Base-by-base conservation (phyloP, 345 rosid species). In the Euphorbia pulcherrima region DNA sequence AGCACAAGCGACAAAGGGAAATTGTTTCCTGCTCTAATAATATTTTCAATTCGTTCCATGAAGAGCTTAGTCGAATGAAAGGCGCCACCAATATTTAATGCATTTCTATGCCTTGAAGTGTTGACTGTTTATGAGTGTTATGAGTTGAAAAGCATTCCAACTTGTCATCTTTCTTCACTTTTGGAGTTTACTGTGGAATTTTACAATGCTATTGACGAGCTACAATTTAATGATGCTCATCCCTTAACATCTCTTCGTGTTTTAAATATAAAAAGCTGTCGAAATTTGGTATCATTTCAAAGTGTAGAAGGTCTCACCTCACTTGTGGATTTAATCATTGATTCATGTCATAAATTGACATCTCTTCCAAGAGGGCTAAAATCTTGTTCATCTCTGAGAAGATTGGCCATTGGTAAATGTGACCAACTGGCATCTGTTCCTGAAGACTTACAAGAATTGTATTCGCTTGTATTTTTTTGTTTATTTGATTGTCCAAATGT, bases 21-120 rank as follows among this genome's bases (percentile, higher is more conserved):
- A 28, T 8, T 13, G 2, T 65, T 72, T 53, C 71, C 76, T 48
- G 21, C 67, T 18, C 50, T 72, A 53, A 72, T 27, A 59, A 14
- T 73, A 11, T 8, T 40, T 40, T 40, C 46, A 40, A 67, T 51
- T 65, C 58, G 68, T 23, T n/a, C n/a, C n/a, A n/a, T n/a, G n/a
- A n/a, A n/a, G n/a, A n/a, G n/a, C n/a, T n/a, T n/a, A n/a, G n/a
- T n/a, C n/a, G n/a, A n/a, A n/a, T n/a, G n/a, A n/a, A n/a, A n/a
- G n/a, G n/a, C n/a, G n/a, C n/a, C n/a, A n/a, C n/a, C n/a, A n/a
- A n/a, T n/a, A n/a, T n/a, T n/a, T n/a, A n/a, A n/a, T n/a, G n/a
- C n/a, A n/a, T n/a, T n/a, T n/a, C n/a, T n/a, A n/a, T n/a, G n/a
- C n/a, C n/a, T n/a, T n/a, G n/a, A n/a, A n/a, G n/a, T 65, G 11